Evolutionary conservation across 2,329 filamentous ascomycete genomes (phyloP).

Genomic region (Coleophoma crateriformis): DNA sequence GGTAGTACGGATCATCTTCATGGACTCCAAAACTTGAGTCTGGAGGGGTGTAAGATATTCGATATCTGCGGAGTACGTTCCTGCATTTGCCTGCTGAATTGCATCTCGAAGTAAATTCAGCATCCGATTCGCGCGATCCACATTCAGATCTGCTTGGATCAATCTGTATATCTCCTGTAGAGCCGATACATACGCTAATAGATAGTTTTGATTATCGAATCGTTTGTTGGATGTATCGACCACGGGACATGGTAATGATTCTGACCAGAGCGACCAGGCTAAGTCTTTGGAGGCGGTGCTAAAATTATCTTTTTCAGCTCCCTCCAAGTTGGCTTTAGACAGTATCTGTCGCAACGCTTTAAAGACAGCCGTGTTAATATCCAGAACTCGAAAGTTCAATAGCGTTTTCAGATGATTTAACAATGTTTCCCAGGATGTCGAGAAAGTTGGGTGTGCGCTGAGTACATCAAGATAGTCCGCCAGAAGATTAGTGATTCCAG

Average conservation of each 20-base stretch:
- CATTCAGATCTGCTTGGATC: conserved; percentile 56
- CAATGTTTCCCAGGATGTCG: conserved; percentile 69
- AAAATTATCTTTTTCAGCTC: conserved; percentile 26
- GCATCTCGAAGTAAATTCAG: conserved; percentile 66
- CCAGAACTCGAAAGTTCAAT: conserved; percentile 57
- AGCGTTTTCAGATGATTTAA: conserved; percentile 62
- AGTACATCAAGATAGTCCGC: conserved; percentile 73
- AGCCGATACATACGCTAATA: conserved; percentile 77
- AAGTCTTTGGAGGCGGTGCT: conserved; percentile 45
- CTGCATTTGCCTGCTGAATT: conserved; percentile 63
- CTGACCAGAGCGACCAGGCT: conserved; percentile 67
- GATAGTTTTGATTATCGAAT: conserved; percentile 69
- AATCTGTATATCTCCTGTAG: conserved; percentile 75
- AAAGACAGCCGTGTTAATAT: conserved; percentile 67
- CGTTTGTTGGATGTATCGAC: conserved; percentile 36
- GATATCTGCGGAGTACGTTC: conserved; percentile 64
- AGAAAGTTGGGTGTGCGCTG: conserved; percentile 59
- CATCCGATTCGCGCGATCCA: conserved; percentile 60
- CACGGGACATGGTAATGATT: conserved; percentile 50
- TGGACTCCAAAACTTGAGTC: conserved; percentile 58
- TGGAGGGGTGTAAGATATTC: conserved; percentile 72
- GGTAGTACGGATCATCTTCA: conserved; percentile 64
- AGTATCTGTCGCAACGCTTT: conserved; percentile 61
- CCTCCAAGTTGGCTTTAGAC: conserved; percentile 37
- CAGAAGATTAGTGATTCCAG: conserved; percentile 67